Evolutionary conservation across 768 basidiomycete genomes (phyloP).

Genomic region (Gloeopeniophorella convolvens): DNA sequence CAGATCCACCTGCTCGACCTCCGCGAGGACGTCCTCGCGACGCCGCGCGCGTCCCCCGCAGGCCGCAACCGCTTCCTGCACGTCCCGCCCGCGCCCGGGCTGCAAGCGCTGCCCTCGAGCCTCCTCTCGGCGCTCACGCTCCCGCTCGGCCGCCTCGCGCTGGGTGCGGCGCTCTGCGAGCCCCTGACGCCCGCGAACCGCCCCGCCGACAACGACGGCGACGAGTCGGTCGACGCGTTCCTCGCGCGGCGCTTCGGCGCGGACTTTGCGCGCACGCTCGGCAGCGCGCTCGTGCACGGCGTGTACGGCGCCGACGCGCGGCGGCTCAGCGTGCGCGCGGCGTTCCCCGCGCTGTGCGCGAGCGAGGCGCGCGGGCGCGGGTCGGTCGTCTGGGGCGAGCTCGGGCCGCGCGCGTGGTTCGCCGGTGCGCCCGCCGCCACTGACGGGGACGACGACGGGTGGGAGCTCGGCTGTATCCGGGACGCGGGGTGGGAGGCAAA

Average conservation of each 20-base stretch:
- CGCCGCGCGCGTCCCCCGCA: conserved; percentile 60
- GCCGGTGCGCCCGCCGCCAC: not conserved
- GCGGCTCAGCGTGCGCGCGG: conserved; percentile 62
- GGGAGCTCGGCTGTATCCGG: no score
- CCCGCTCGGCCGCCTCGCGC: conserved; percentile 37
- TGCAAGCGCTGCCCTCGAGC: conserved; percentile 44
- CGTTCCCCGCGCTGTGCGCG: conserved; percentile 71
- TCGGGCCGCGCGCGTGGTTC: conserved; percentile 27
- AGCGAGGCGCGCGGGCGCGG: conserved; percentile 63
- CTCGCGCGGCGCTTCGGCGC: conserved; percentile 67
- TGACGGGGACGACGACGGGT: conserved; percentile 24
- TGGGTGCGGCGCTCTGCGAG: conserved; percentile 54
- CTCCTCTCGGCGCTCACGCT: conserved; percentile 32
- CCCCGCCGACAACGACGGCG: conserved; percentile 28
- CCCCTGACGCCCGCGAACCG: conserved; percentile 34
- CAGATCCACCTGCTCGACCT: conserved; percentile 77
- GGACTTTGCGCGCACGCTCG: conserved; percentile 65
- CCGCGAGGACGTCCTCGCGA: conserved; percentile 51
- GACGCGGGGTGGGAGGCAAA: conserved; percentile 19
- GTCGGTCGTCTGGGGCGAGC: conserved; percentile 57
- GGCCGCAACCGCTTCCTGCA: conserved; percentile 74
- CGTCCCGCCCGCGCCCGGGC: conserved; percentile 43
- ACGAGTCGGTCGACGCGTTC: conserved; percentile 81
- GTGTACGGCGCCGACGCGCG: conserved; percentile 88
- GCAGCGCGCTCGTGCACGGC: conserved; percentile 79